Evolutionary conservation across 768 basidiomycete species (phyloP).

Genomic region (Amanita polypyramis): DNA sequence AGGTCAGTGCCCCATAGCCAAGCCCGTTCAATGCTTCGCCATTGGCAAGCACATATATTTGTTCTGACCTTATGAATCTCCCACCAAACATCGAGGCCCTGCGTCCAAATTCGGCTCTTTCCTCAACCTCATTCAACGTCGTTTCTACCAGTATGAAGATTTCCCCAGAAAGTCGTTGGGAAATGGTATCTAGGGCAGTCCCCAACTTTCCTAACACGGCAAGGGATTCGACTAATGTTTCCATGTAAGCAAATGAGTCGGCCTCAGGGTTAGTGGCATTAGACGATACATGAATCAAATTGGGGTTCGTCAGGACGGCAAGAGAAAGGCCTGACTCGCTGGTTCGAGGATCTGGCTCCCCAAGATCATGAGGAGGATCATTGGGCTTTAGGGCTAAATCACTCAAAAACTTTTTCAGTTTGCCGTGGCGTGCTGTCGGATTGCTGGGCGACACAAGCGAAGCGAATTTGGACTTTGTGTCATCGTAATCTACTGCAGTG

Average conservation of each 20-base stretch:
- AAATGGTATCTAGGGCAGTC: slow-evolving; percentile 68
- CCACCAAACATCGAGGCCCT: slow-evolving; percentile 31
- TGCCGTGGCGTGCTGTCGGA: slow-evolving; percentile 30
- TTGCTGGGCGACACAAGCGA: slow-evolving; percentile 28
- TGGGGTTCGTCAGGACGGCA: slow-evolving; percentile 3
- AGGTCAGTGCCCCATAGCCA: slow-evolving; percentile 8
- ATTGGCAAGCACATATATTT: slow-evolving; percentile 39
- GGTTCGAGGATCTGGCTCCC: slow-evolving; percentile 27
- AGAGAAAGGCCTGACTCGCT: slow-evolving; percentile 9
- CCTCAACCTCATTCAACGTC: slow-evolving; percentile 86
- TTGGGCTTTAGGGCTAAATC: slow-evolving; percentile 64
- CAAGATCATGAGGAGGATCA: slow-evolving; percentile 62
- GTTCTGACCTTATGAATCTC: slow-evolving; percentile 32
- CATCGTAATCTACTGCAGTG: slow-evolving; percentile 50
- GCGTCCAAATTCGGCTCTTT: slow-evolving; percentile 74
- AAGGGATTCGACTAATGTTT: slow-evolving; percentile 86
- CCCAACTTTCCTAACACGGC: slow-evolving; percentile 86
- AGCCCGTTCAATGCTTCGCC: slow-evolving; percentile 17
- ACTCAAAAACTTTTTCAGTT: slow-evolving; percentile 53
- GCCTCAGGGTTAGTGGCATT: slow-evolving; percentile 63
- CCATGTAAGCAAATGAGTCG: slow-evolving; percentile 90
- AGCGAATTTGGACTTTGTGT: slow-evolving; percentile 21
- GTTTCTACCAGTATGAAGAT: slow-evolving; percentile 76
- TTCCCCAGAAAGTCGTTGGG: slow-evolving; percentile 77
- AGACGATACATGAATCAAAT: slow-evolving; percentile 11